A percentile compares a stretch with the other conserved stretches of the same genome.
These are phyloP conservation scores for Hirsutella thompsonii DNA, from an alignment of 2,329 filamentous ascomycete species.

Conservation along the genomic window DNA sequence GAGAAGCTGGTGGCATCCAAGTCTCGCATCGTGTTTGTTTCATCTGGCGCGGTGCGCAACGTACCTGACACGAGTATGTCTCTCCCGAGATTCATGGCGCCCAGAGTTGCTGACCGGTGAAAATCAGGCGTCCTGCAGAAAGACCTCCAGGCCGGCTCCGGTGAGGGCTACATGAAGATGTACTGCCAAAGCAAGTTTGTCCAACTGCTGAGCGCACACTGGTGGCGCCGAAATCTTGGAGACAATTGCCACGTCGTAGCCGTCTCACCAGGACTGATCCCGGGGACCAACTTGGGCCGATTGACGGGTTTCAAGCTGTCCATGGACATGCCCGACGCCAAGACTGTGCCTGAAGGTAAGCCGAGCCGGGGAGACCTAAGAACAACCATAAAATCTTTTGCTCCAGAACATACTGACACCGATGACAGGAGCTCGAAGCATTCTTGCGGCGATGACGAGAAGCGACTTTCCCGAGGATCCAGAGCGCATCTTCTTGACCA, in stretches of 20 bases:
- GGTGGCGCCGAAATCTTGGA: slow-evolving; percentile 40
- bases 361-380: not conserved
- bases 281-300: slow-evolving; percentile 28
- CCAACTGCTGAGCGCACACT: slow-evolving; percentile 37
- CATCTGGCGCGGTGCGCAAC: slow-evolving; percentile 31
- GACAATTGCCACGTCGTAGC: slow-evolving; percentile 32
- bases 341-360: slow-evolving; percentile 31
- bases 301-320: slow-evolving; percentile 15
- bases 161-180: slow-evolving; percentile 11
- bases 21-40: slow-evolving; percentile 36
- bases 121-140: slow-evolving; percentile 20
- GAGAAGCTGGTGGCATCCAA: slow-evolving; percentile 32
- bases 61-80: slow-evolving; percentile 24
- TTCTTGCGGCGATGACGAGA: slow-evolving; percentile 29
- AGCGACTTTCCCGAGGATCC: slow-evolving; percentile 36
- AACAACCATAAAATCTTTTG: not conserved
- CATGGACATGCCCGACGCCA: slow-evolving; percentile 30
- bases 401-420: not conserved
- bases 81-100: not conserved
- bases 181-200: slow-evolving; percentile 36
- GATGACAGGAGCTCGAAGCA: slow-evolving; percentile 28
- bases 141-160: slow-evolving; percentile 26
- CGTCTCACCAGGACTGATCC: slow-evolving; percentile 39
- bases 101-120: not conserved
- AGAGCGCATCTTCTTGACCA: slow-evolving; percentile 39